These are phyloP conservation scores for Calonectria crousiana DNA, from an alignment of 2,329 filamentous ascomycete species.

Conservation along the genomic window DNA sequence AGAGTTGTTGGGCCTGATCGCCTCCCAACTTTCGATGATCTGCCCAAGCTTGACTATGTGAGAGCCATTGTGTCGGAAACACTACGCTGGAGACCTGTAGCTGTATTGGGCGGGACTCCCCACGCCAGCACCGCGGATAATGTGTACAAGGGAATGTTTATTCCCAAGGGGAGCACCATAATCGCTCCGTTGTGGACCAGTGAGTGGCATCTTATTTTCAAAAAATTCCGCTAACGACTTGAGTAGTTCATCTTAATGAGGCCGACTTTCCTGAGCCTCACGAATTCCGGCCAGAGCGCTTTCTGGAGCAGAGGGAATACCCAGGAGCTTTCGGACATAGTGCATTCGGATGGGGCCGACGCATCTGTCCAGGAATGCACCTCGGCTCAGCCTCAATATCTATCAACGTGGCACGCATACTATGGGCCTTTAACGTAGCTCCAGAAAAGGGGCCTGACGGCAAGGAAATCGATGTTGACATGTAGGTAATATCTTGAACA, in stretches of 20 bases:
- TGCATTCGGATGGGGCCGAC: slow-evolving; percentile 56
- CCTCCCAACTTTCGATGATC: slow-evolving; percentile 53
- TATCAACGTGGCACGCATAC: slow-evolving; percentile 58
- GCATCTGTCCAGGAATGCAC: slow-evolving; percentile 59
- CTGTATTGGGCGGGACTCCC: slow-evolving; percentile 57
- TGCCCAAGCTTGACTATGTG: slow-evolving; percentile 49
- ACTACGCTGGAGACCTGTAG: slow-evolving; percentile 56
- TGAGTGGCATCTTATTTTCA: slow-evolving; percentile 40
- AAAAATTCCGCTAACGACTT: neutral
- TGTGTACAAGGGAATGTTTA: slow-evolving; percentile 57
- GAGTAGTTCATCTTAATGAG: slow-evolving; percentile 54
- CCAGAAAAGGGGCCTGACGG: slow-evolving; percentile 47
- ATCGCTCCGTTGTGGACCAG: slow-evolving; percentile 58
- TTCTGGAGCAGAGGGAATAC: slow-evolving; percentile 49
- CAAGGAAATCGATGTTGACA: slow-evolving; percentile 51
- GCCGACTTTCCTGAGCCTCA: slow-evolving; percentile 55
- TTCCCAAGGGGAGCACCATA: slow-evolving; percentile 56
- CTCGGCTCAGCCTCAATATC: slow-evolving; percentile 64
- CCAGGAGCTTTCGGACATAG: slow-evolving; percentile 53
- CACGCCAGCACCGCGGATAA: slow-evolving; percentile 60
- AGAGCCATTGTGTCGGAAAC: slow-evolving; percentile 54
- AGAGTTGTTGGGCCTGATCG: slow-evolving; percentile 51
- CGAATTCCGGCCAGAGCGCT: slow-evolving; percentile 53
- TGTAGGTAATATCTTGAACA: slow-evolving; percentile 45
- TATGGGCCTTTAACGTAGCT: slow-evolving; percentile 65